Evolutionary conservation across 805 yeast species (phyloP).

Genomic region (Wickerhamomyces tratensis): DNA sequence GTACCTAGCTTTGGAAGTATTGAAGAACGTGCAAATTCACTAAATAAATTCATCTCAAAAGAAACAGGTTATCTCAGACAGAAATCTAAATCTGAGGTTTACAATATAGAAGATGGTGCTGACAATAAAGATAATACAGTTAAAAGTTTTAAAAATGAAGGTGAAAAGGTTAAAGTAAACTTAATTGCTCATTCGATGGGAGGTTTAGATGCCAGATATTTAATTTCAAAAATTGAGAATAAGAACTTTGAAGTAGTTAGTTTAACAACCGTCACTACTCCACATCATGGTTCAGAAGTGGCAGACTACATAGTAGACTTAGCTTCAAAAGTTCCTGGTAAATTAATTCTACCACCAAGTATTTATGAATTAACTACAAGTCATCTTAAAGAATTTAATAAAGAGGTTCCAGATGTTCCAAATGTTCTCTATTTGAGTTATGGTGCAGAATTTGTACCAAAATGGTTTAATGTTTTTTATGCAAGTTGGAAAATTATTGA

Average conservation of each 20-base stretch:
- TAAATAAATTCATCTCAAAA: slow-evolving; percentile 39
- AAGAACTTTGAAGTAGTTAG: slow-evolving; percentile 52
- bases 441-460: slow-evolving; percentile 67
- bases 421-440: slow-evolving; percentile 69
- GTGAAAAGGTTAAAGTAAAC: slow-evolving; percentile 45
- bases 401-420: slow-evolving; percentile 40
- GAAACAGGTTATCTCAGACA: slow-evolving; percentile 14
- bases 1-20: slow-evolving; percentile 82
- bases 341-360: slow-evolving; percentile 24
- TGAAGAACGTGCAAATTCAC: slow-evolving; percentile 49
- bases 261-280: slow-evolving; percentile 79
- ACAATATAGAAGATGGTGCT: slow-evolving; percentile 9
- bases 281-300: slow-evolving; percentile 78
- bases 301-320: slow-evolving; percentile 56
- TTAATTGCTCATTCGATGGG: slow-evolving; percentile 92
- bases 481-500: slow-evolving; percentile 58
- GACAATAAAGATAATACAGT: slow-evolving; percentile 2
- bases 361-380: slow-evolving; percentile 60
- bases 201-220: slow-evolving; percentile 74
- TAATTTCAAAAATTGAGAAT: slow-evolving; percentile 45
- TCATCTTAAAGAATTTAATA: slow-evolving; percentile 45
- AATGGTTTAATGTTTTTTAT: slow-evolving; percentile 50
- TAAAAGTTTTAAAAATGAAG: slow-evolving; percentile 8
- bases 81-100: slow-evolving; percentile 14
- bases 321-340: slow-evolving; percentile 12